Evolutionary conservation across 768 basidiomycete genomes (phyloP), one percentile per base, ranked within the genome.

Genomic region (Mycena maculata): DNA sequence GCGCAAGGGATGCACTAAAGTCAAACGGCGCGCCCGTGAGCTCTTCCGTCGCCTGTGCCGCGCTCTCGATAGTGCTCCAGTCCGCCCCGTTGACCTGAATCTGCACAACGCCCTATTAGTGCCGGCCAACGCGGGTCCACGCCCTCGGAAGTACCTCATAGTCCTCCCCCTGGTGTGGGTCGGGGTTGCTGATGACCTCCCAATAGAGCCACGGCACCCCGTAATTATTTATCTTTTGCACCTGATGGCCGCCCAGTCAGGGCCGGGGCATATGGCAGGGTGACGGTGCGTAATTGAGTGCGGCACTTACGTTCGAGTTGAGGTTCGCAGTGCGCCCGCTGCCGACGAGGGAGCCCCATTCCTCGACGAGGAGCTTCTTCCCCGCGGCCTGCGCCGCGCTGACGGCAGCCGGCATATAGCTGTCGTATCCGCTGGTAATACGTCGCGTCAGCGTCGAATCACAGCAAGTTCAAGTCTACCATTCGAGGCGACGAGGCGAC

Each of bases 161-260:
- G 44, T 75, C 75, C 61, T 74, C 36, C 57, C 76, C 63, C 60
- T 79, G 73, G 58, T 80, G 78, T 10, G 79, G 78, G 53, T 80
- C 80, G 11, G 73, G 57, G 62, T 81, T 79, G 41, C 75, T 80
- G 48, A 82, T 67, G 27, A 79, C 74, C 64, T 82, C 74, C 79
- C 81, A 81, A 65, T 81, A 81, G n/a, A 81, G 52, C 79, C 78
- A 80, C 10, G 80, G 74, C 20, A 82, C 74, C 59, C 79, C 78
- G 22, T 77, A 77, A 31, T 72, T 77, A 44, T 76, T 76, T 69
- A 80, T 77, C 55, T 74, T 76, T 49, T 71, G 52, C 5, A 54
- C 44, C 61, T 62, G 33, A 36, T 36, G n/a, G n/a, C n/a, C n/a
- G n/a, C n/a, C 33, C 33, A 36, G 33, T n/a, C n/a, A n/a, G n/a